Conservation (phyloP, 345 rosid species). For the Streptanthus diversifolius region DNA sequence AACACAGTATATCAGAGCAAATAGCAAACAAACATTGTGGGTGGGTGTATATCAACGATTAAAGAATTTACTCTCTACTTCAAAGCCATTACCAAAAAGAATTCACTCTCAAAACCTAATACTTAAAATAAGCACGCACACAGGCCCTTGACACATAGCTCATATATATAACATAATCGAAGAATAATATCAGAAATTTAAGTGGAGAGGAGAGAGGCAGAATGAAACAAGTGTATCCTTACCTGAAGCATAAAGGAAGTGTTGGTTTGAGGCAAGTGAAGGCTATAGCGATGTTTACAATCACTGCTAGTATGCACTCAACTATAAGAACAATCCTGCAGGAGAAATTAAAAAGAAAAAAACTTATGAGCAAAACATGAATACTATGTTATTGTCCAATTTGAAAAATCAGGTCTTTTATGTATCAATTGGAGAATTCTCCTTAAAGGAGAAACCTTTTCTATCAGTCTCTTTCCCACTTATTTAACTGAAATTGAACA, state of each 20-base stretch:
- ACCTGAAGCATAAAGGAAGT: conserved; percentile 14
- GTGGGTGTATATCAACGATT: neutral
- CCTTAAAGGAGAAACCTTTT: neutral
- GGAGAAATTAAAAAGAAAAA: too few species aligned
- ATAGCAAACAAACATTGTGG: neutral
- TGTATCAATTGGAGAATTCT: neutral
- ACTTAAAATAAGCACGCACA: neutral
- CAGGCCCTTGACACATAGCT: neutral
- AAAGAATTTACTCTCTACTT: neutral
- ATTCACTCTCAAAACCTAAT: neutral
- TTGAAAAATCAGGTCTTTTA: neutral
- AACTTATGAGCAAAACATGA: neutral
- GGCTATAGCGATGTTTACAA: neutral
- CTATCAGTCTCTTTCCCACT: neutral
- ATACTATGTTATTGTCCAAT: neutral
- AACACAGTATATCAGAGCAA: neutral
- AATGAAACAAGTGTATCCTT: neutral
- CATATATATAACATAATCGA: neutral
- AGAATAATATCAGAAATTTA: neutral
- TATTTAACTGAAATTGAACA: neutral
- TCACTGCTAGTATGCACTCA: conserved; percentile 40
- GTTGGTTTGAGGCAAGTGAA: neutral
- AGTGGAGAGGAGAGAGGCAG: neutral
- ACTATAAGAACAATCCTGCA: neutral
- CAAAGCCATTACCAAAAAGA: neutral